A percentile compares a stretch with the other conserved stretches of the same genome.
Evolutionary conservation across 2,329 filamentous ascomycete genomes (phyloP).

Genomic region (Aspergillus arachidicola): DNA sequence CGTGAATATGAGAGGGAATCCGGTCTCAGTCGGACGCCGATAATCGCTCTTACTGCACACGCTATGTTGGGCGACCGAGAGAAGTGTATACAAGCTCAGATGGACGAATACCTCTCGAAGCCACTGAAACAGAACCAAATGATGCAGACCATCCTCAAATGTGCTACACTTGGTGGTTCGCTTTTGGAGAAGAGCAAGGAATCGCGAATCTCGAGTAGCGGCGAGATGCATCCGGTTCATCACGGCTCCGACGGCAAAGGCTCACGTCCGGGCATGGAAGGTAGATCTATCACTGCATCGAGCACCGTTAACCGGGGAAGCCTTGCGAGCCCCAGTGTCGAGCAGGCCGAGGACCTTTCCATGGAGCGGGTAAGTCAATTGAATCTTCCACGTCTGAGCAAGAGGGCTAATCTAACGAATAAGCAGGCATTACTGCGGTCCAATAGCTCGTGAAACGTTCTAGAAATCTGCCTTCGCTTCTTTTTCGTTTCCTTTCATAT

Average conservation of each 20-base stretch:
- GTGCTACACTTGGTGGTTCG: slow-evolving; percentile 76
- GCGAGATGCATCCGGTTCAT: slow-evolving; percentile 40
- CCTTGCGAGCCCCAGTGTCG: slow-evolving; percentile 64
- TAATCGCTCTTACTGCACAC: slow-evolving; percentile 95
- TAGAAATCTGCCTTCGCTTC: slow-evolving; percentile 27
- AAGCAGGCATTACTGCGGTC: slow-evolving; percentile 47
- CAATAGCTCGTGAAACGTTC: slow-evolving; percentile 50
- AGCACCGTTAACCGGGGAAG: slow-evolving; percentile 60
- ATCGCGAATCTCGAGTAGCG: slow-evolving; percentile 42
- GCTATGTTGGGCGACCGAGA: slow-evolving; percentile 98
- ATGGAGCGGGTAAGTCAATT: slow-evolving; percentile 54
- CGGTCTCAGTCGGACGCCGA: slow-evolving; percentile 80
- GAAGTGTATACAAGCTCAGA: slow-evolving; percentile 97
- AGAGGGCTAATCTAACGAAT: slow-evolving; percentile 10
- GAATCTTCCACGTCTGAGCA: slow-evolving; percentile 17
- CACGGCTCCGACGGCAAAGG: slow-evolving; percentile 39
- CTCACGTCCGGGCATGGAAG: slow-evolving; percentile 59
- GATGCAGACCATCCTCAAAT: slow-evolving; percentile 97
- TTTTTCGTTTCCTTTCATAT: slow-evolving; percentile 26
- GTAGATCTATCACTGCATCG: slow-evolving; percentile 69
- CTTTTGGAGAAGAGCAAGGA: slow-evolving; percentile 48
- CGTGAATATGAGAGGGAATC: slow-evolving; percentile 88
- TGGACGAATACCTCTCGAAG: slow-evolving; percentile 99
- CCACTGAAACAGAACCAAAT: slow-evolving; percentile 95
- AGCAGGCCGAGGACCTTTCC: slow-evolving; percentile 64